Conservation (phyloP, 1,139 yeast genomes). For the Torulaspora pretoriensis region DNA sequence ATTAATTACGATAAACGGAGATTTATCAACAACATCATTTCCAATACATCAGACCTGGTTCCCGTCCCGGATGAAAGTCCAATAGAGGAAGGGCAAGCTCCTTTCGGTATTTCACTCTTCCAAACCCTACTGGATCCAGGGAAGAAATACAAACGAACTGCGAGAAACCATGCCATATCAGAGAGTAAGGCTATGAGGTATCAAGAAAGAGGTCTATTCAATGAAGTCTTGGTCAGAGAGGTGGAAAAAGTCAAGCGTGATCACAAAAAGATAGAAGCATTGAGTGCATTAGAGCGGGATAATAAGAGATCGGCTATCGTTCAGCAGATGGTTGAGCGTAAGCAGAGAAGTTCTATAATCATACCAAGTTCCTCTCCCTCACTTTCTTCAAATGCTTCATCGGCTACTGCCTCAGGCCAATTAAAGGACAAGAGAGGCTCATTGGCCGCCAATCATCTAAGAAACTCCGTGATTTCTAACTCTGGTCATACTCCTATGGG, state of each 20-base stretch:
- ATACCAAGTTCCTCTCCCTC: conserved; percentile 8
- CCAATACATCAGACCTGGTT: conserved; percentile 47
- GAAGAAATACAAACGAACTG: conserved; percentile 22
- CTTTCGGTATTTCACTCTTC: conserved; percentile 27
- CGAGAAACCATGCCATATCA: conserved; percentile 42
- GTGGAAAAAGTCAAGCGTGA: conserved; percentile 51
- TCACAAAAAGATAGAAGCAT: conserved; percentile 41
- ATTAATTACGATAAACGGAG: conserved; percentile 68
- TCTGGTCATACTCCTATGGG: conserved; percentile 35
- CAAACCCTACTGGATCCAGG: conserved; percentile 22
- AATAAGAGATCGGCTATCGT: conserved; percentile 16
- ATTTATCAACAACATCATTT: conserved; percentile 53
- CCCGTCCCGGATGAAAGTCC: conserved; percentile 20
- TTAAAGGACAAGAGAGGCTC: conserved; percentile 27
- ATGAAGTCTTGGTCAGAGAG: conserved; percentile 45
- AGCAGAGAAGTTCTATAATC: conserved; percentile 18
- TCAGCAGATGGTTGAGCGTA: conserved; percentile 19
- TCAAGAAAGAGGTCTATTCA: conserved; percentile 42
- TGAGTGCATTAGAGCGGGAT: conserved; percentile 41
- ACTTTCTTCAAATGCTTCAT: conserved; percentile 8
- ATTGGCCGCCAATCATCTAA: conserved; percentile 20
- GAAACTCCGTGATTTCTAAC: conserved; percentile 26
- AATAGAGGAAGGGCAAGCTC: conserved; percentile 15
- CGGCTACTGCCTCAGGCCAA: conserved; percentile 8
- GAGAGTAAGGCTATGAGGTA: conserved; percentile 41